Evolutionary conservation across 768 basidiomycete species (phyloP), one percentile per base, ranked within the genome.

Genomic region (Tremella fuciformis): DNA sequence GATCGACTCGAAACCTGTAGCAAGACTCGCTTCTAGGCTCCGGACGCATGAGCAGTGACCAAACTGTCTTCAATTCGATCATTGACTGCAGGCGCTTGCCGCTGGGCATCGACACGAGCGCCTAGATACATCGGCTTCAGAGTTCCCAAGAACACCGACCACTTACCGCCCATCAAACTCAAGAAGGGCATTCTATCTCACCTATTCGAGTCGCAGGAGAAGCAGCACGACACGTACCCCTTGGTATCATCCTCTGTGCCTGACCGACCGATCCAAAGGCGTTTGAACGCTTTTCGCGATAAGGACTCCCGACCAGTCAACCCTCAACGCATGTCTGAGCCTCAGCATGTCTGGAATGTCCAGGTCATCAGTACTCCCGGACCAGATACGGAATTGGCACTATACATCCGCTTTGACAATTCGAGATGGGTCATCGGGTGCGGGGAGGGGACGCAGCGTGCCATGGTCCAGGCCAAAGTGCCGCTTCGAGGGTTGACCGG

Each of bases 361-460:
- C 67, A 64, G 47, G 61, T 52, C 21, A 19, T 74, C 34, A 60
- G 71, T 50, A 58, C 66, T 84, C 51, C 76, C 3, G 68, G 70
- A 8, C 62, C 63, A 26, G 93, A 97, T 78, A 88, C 91, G 1
- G 85, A 90, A 63, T 86, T 91, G 0, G 83, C 86, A 8, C 78
- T 96, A 22, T 78, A 88, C 59, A 77, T 94, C 64, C 80, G 82
- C 0, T 92, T 91, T 73, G 86, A 88, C 64, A 80, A 82, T 53
- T 86, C 83, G 13, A 88, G 89, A 66, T 97, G 92, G 66, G 81
- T 93, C 39, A 91, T 97, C 81, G 92, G 92, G 76, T 84, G 81
- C 18, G 86, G 89, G 8, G 91, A 96, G 76, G 87, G 87, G 58
- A 85, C 87, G 1, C 85, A 84, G 42, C 80, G 93, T 37, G 79